Evolutionary conservation across 164 flowering plant genomes (phyloP), one percentile per base, ranked within the genome.

Genomic region (Umbilicus rupestris): DNA sequence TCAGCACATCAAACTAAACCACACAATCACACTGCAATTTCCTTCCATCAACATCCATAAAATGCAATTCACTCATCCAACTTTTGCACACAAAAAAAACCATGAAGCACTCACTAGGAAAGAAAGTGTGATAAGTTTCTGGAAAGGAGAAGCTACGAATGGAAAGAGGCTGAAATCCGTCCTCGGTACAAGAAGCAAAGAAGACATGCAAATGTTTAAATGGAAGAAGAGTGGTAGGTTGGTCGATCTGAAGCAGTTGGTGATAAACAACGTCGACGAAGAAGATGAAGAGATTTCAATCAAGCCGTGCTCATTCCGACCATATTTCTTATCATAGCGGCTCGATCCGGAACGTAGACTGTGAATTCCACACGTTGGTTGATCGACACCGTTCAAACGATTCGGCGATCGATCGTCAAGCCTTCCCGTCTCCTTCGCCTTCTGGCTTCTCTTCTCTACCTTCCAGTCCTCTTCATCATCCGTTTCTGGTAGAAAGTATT

Each of bases 391-490:
- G 44, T 8, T 41, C 44, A 12, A 11, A 41, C 44, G 33, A 55
- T 26, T 30, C 15, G 1, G 11, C 28, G 60, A 20, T 49, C 55
- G 6, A 49, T 49, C 28, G 20, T 55, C 60, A 55, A 55, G 28
- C 60, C 60, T 55, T 26, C 26, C 60, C 2, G 58, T 50, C 30
- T n/a, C n/a, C 19, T 44, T 44, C 19, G 5, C 15, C 4, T 5
- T 49, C 20, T 26, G n/a, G n/a, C n/a, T n/a, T n/a, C 22, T 2
- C 17, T 46, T 49, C 55, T 20, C 60, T 14, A 28, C 60, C 60
- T 55, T 28, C 60, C 60, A 55, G 17, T 55, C 60, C 31, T 55
- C 31, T n/a, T n/a, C n/a, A n/a, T n/a, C n/a, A n/a, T n/a, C n/a
- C n/a, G n/a, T n/a, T n/a, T n/a, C n/a, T n/a, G n/a, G n/a, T n/a